Evolutionary conservation across 2,329 filamentous ascomycete species (phyloP).

Genomic region (Sporothrix sp.): DNA sequence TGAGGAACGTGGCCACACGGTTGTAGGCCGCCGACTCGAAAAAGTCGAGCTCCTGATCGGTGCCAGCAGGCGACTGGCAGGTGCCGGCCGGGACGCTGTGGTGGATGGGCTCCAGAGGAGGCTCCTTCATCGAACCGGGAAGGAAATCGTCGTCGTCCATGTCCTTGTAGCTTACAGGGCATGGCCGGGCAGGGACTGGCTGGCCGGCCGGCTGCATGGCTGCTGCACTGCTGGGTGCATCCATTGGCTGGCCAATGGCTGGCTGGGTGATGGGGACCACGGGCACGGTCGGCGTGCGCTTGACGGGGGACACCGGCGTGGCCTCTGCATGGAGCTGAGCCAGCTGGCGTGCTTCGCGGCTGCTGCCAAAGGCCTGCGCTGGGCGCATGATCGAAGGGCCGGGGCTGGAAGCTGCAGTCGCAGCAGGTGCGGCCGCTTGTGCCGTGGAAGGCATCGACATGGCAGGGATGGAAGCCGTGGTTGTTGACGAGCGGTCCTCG

Average conservation of each 20-base stretch:
- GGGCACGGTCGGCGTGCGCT: neutral
- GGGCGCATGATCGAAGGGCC: neutral
- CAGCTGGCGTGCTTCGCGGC: neutral
- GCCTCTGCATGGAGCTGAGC: neutral
- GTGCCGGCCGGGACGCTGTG: neutral
- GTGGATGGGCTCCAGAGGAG: neutral
- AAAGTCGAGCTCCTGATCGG: slow-evolving; percentile 11
- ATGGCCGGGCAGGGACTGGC: neutral
- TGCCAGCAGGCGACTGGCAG: neutral
- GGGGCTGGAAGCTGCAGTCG: neutral
- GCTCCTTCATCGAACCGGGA: slow-evolving; percentile 4
- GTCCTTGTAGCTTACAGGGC: slow-evolving; percentile 12
- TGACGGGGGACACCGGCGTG: neutral
- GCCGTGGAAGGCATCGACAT: neutral
- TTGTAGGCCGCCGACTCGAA: slow-evolving; percentile 34
- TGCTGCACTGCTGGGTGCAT: neutral
- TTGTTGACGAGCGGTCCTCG: slow-evolving; percentile 2
- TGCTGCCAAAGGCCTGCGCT: neutral
- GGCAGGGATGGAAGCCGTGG: neutral
- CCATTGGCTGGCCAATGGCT: neutral
- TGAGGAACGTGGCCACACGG: slow-evolving; percentile 41
- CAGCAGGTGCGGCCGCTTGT: neutral
- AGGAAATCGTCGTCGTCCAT: slow-evolving; percentile 14
- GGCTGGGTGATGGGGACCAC: no score
- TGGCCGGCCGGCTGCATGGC: neutral